Conservation (phyloP, 495 filamentous ascomycete species). For the Neurospora sp. region DNA sequence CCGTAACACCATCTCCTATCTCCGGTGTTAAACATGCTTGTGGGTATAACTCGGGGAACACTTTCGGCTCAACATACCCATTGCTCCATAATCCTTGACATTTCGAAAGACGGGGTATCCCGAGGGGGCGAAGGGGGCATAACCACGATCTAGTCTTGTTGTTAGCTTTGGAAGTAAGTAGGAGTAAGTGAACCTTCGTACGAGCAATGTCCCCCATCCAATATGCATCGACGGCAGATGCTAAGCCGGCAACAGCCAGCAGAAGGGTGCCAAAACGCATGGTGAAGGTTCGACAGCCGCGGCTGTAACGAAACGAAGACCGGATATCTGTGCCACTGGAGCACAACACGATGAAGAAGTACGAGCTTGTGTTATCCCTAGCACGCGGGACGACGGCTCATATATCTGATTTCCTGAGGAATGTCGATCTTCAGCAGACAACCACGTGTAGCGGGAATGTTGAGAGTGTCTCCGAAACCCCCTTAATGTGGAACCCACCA, state of each 20-base stretch:
- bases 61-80: conserved; percentile 28
- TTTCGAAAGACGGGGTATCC: conserved; percentile 49
- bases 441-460: neutral
- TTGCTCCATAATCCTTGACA: conserved; percentile 51
- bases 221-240: conserved; percentile 28
- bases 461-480: neutral
- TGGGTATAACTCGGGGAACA: neutral
- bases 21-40: neutral
- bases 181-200: conserved; percentile 10
- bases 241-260: conserved; percentile 28
- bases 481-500: neutral
- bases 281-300: conserved; percentile 1
- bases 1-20: conserved; percentile 43
- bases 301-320: neutral
- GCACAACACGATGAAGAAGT: conserved; percentile 5
- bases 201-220: conserved; percentile 36
- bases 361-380: neutral
- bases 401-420: neutral
- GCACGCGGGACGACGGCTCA: neutral
- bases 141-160: conserved; percentile 28
- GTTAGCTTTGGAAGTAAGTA: neutral
- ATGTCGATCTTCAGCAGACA: neutral
- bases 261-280: conserved; percentile 32
- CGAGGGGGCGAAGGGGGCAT: conserved; percentile 33
- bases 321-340: neutral